Conservation (phyloP, 2,329 filamentous ascomycete species). For the Colletotrichum eremochloae region DNA sequence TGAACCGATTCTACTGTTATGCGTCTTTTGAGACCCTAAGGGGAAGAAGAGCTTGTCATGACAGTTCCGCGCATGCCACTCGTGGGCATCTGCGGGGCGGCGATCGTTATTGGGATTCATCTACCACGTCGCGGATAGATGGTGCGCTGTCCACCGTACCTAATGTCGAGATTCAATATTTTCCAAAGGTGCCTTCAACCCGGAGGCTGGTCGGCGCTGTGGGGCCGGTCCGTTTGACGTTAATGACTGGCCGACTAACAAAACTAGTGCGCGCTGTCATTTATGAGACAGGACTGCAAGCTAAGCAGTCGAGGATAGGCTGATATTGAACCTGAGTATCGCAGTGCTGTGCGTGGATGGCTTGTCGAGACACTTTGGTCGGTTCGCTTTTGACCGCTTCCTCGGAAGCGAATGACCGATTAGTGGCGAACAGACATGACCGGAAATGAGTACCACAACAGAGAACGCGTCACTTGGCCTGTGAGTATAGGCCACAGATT, state of each 20-base stretch:
- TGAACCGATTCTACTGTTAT: background rate
- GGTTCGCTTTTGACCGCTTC: constrained; percentile 19
- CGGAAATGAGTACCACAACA: constrained; percentile 14
- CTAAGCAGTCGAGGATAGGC: background rate
- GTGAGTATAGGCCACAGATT: constrained; percentile 9
- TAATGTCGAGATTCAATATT: constrained; percentile 12
- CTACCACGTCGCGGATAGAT: constrained; percentile 31
- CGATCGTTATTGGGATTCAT: background rate
- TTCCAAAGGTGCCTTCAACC: constrained; percentile 16
- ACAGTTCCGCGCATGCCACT: background rate
- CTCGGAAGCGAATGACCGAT: constrained; percentile 20
- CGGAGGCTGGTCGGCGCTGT: constrained; percentile 24
- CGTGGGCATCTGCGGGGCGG: background rate
- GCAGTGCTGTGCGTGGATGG: background rate
- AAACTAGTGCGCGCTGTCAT: constrained; percentile 25
- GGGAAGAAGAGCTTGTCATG: constrained; percentile 16
- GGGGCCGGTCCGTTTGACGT: constrained; percentile 37
- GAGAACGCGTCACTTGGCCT: constrained; percentile 6
- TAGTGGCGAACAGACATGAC: constrained; percentile 15
- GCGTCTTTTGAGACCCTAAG: background rate
- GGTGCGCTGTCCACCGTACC: background rate
- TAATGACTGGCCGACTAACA: constrained; percentile 17
- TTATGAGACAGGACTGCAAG: constrained; percentile 9
- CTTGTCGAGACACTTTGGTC: constrained; percentile 6
- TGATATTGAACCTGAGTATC: constrained; percentile 6